Evolutionary conservation across 2,329 filamentous ascomycete species (phyloP).

Genomic region (Diaporthe aspalathi): DNA sequence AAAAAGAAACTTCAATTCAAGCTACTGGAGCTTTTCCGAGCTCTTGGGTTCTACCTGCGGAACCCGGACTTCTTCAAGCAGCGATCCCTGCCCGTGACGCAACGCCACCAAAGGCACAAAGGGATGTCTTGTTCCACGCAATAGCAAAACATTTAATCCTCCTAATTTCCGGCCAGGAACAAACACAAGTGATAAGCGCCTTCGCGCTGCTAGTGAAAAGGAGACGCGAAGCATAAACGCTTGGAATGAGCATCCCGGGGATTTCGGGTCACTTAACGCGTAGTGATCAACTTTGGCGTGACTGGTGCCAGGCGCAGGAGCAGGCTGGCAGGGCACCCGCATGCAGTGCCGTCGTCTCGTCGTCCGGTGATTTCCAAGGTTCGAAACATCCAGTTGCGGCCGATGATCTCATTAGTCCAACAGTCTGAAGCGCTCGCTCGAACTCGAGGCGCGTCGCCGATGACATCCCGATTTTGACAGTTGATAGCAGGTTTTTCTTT

Average conservation of each 20-base stretch:
- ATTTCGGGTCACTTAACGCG: conserved; percentile 7
- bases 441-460: not conserved
- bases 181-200: conserved; percentile 3
- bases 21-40: conserved; percentile 11
- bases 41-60: not conserved
- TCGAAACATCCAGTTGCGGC: conserved; percentile 36
- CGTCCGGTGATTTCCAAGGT: conserved; percentile 26
- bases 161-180: conserved; percentile 35
- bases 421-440: conserved; percentile 12
- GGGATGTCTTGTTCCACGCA: conserved; percentile 30
- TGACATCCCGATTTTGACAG: too few relatives aligned
- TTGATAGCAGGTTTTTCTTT: too few relatives aligned
- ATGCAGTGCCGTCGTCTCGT: conserved; percentile 20
- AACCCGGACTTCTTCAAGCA: conserved; percentile 7
- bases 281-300: conserved; percentile 5
- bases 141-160: conserved; percentile 27
- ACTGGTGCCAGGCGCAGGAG: not conserved
- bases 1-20: not conserved
- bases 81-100: conserved; percentile 23
- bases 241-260: conserved; percentile 15
- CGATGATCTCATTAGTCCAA: conserved; percentile 36
- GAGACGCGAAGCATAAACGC: conserved; percentile 18
- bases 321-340: not conserved
- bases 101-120: conserved; percentile 13
- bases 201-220: not conserved